Base-by-base conservation (phyloP, 1,139 yeast genomes). In the Candida labiduridarum region DNA sequence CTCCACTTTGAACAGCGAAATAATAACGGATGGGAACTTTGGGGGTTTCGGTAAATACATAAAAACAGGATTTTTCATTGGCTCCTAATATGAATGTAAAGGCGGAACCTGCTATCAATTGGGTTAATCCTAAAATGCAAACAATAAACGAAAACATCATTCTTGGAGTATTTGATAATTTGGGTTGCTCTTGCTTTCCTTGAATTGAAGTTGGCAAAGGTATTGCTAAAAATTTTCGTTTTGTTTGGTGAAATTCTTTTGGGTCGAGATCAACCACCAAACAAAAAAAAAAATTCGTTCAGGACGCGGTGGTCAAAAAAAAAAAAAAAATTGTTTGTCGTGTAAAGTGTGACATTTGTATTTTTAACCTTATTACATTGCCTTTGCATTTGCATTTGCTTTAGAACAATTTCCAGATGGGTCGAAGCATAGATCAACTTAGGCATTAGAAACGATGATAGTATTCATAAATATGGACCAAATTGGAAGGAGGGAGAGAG, bases 1-100 rank as follows among this genome's bases (percentile, higher is more conserved):
- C 96, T 51, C 98, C 97, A 36, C 87, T 79, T 69, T 91, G 97
- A 47, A 94, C 97, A 15, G 97, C 91, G 76, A 90, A 94, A 66
- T 90, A 89, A 66, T 87, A 92, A 30, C 88, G 85, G 51, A 94
- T 79, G 53, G 80, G 80, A 50, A 91, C 78, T 57, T 81, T 79
- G 11, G 83, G 80, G 52, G 79, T 75, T 47, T 82, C 82, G 48
- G 94, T 89, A 66, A 86, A 82, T 16, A 87, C 80, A 69, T 88
- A 91, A 67, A 80, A 89, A 66, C 99, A 94, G 49, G 87, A 79
- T 54, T 76, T 77, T 55, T 85, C 94, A 59, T 85, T 88, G 19
- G 96, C 92, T n/a, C 84, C 84, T 55, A 94, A 76, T 40, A 80
- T 80, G 59, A 89, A 84, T 0, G 96, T 89, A 60, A 92, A 71